These are phyloP conservation scores for Suhomyces wounanorum DNA, from an alignment of 1,139 yeast genomes.

Conservation along the genomic window DNA sequence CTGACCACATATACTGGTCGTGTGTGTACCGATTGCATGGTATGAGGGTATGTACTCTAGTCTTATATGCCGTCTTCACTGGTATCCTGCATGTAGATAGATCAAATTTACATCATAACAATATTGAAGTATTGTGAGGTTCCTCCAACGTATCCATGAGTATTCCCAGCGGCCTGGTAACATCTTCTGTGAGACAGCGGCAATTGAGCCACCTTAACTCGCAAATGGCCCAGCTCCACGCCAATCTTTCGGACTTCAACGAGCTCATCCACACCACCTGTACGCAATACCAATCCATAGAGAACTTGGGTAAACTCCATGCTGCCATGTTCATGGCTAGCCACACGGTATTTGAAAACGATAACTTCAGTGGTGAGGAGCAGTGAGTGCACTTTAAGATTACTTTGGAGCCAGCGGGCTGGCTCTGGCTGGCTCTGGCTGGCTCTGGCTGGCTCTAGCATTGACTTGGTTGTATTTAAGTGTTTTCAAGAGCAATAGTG, in stretches of 20 bases:
- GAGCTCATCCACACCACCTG: constrained; percentile 55
- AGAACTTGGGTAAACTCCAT: constrained; percentile 60
- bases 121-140: no score
- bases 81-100: no score
- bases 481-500: background rate
- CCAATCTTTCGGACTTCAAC: constrained; percentile 59
- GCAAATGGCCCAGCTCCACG: constrained; percentile 63
- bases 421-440: no score
- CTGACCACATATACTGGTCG: no score
- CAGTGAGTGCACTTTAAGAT: background rate
- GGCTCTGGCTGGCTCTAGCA: background rate
- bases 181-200: constrained; percentile 40
- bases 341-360: constrained; percentile 61
- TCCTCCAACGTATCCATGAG: constrained; percentile 3
- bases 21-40: no score
- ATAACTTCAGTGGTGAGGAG: constrained; percentile 22
- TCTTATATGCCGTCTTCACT: no score
- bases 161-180: constrained; percentile 7
- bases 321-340: constrained; percentile 67
- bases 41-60: no score
- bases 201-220: constrained; percentile 63
- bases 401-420: background rate
- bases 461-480: background rate
- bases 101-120: no score
- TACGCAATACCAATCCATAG: constrained; percentile 57